phyloP scores from a whole-genome alignment of 1,284 basidiomycete genomes.

The Phlebopus sp. region DNA sequence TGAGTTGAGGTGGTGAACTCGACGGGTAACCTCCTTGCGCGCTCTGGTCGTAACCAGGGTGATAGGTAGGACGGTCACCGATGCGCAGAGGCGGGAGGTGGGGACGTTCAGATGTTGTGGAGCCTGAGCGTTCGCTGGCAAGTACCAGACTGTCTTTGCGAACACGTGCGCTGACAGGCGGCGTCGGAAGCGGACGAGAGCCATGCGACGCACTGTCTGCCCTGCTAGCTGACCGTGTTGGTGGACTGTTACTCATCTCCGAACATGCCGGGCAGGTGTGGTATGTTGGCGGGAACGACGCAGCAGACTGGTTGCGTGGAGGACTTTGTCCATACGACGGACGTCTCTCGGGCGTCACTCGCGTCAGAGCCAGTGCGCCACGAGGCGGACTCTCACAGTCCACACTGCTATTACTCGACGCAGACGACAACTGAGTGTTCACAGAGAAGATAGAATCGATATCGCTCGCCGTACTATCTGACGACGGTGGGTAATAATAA shows the following conservation, averaged over 20 bases:
- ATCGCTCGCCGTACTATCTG: constrained; percentile 39
- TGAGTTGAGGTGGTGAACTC: constrained; percentile 22
- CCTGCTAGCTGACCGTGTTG: constrained; percentile 21
- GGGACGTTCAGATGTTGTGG: constrained; percentile 22
- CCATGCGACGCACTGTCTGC: constrained; percentile 21
- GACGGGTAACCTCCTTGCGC: constrained; percentile 23
- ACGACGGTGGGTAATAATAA: constrained; percentile 43
- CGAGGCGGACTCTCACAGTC: constrained; percentile 35
- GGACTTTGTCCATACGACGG: constrained; percentile 19
- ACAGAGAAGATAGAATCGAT: constrained; percentile 39
- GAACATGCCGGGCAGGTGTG: constrained; percentile 34
- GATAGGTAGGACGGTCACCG: constrained; percentile 23
- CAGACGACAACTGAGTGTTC: constrained; percentile 36
- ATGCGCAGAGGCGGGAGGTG: constrained; percentile 31
- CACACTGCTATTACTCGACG: constrained; percentile 49
- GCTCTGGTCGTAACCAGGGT: constrained; percentile 15
- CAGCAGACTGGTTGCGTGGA: constrained; percentile 12
- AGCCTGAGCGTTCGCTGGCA: constrained; percentile 30
- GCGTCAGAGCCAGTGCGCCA: constrained; percentile 23
- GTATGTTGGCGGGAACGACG: constrained; percentile 22
- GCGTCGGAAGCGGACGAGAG: constrained; percentile 31
- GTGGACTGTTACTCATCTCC: constrained; percentile 31
- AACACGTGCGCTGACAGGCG: constrained; percentile 29
- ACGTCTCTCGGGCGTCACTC: constrained; percentile 22
- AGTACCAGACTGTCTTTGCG: constrained; percentile 37